phyloP scores from a whole-genome alignment of 371 early-diverging fungal species.

The Mucor ambiguus region DNA sequence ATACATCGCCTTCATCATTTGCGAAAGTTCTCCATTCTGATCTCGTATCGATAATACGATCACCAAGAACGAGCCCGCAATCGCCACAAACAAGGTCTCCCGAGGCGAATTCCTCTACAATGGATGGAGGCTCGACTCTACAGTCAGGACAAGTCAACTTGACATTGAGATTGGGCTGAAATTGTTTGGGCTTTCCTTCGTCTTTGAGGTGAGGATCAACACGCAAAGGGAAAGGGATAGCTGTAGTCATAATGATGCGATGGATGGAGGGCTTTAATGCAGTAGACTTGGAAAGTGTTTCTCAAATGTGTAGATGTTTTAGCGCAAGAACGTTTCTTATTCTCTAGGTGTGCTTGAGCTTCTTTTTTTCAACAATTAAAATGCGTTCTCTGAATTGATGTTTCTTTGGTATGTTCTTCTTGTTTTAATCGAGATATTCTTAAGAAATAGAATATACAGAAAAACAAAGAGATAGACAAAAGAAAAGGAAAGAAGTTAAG shows the following conservation, averaged over 20 bases:
- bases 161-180: constrained; percentile 65
- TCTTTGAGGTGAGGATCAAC: constrained; percentile 31
- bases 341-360: not conserved
- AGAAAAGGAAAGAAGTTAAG: not conserved
- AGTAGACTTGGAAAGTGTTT: not conserved
- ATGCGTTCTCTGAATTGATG: not conserved
- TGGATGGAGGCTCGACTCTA: constrained; percentile 84
- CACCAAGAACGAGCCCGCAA: constrained; percentile 97
- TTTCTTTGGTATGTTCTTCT: not conserved
- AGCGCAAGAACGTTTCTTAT: not conserved
- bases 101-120: constrained; percentile 95
- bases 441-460: not conserved
- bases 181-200: constrained; percentile 28
- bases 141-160: constrained; percentile 82
- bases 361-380: not conserved
- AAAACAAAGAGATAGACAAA: not conserved
- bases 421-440: not conserved
- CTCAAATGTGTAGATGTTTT: not conserved
- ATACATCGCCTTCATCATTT: constrained; percentile 88
- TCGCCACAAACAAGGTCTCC: constrained; percentile 95
- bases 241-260: constrained; percentile 26
- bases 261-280: not conserved
- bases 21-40: constrained; percentile 99
- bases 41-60: constrained; percentile 98
- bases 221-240: constrained; percentile 40